A percentile compares a stretch with the other conserved stretches of the same genome.
Conservation (phyloP, 2,329 filamentous ascomycete species). For the Aspergillus sp. region DNA sequence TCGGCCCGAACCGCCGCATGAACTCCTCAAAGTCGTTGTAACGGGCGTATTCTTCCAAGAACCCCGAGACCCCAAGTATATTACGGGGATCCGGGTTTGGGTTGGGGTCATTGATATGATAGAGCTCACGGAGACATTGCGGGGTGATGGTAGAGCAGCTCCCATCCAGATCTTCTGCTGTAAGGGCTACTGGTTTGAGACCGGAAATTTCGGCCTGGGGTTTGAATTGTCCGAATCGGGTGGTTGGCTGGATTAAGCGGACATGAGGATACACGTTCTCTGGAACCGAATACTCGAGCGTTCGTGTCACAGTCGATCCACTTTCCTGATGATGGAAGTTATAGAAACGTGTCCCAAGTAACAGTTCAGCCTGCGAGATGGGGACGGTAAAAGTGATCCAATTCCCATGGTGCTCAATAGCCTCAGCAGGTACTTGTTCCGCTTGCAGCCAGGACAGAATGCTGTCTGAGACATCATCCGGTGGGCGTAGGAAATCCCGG, state of each 20-base stretch:
- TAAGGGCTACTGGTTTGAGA: slow-evolving; percentile 13
- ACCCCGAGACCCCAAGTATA: slow-evolving; percentile 48
- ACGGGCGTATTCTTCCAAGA: slow-evolving; percentile 53
- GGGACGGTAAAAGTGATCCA: slow-evolving; percentile 58
- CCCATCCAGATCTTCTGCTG: slow-evolving; percentile 21
- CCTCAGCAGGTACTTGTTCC: slow-evolving; percentile 47
- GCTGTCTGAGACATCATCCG: slow-evolving; percentile 46
- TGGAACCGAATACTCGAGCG: slow-evolving; percentile 62
- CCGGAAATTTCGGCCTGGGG: slow-evolving; percentile 41
- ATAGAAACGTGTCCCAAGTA: slow-evolving; percentile 59
- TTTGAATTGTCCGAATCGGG: slow-evolving; percentile 56
- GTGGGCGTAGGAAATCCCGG: slow-evolving; percentile 53
- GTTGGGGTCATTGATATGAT: slow-evolving; percentile 39
- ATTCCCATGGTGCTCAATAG: slow-evolving; percentile 54
- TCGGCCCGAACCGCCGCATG: slow-evolving; percentile 54
- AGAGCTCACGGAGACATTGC: slow-evolving; percentile 50
- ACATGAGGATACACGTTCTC: slow-evolving; percentile 54
- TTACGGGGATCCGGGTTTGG: slow-evolving; percentile 36
- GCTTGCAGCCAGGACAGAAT: slow-evolving; percentile 57
- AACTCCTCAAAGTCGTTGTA: slow-evolving; percentile 58
- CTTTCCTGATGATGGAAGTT: slow-evolving; percentile 52
- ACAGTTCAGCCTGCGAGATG: slow-evolving; percentile 48
- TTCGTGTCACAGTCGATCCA: slow-evolving; percentile 50
- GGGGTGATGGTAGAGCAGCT: slow-evolving; percentile 49
- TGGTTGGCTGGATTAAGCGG: slow-evolving; percentile 65